Evolutionary conservation across 2,329 filamentous ascomycete genomes (phyloP).

Genomic region (Aspergillus fumigatus): DNA sequence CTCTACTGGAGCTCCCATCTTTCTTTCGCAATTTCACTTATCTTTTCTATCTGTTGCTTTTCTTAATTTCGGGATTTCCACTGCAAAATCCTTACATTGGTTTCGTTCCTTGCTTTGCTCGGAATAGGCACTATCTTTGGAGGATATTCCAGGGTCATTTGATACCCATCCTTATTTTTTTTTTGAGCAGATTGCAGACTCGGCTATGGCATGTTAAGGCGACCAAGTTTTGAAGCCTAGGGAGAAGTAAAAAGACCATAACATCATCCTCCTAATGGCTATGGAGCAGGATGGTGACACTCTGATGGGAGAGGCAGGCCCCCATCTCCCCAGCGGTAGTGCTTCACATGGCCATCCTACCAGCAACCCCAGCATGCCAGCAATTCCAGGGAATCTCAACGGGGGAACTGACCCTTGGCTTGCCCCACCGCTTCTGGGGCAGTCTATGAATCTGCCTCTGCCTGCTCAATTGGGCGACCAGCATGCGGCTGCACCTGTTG

Average conservation of each 20-base stretch:
- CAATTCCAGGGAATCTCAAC: constrained; percentile 15
- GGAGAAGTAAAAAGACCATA: constrained; percentile 6
- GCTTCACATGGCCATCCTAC: constrained; percentile 12
- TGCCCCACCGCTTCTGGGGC: constrained; percentile 19
- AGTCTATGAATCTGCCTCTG: constrained; percentile 17
- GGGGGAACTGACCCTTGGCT: constrained; percentile 17
- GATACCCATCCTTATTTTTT: background rate
- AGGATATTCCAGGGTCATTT: background rate
- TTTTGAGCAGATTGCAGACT: background rate
- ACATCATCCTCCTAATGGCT: constrained; percentile 3
- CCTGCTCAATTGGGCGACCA: constrained; percentile 7
- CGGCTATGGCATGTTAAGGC: constrained; percentile 16
- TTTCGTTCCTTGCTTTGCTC: background rate
- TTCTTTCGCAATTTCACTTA: background rate
- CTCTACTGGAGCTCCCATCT: background rate
- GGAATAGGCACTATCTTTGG: background rate
- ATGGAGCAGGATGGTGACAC: constrained; percentile 38
- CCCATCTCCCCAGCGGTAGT: constrained; percentile 15
- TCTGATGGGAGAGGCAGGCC: constrained; percentile 33
- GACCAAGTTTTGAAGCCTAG: background rate
- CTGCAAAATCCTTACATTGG: background rate
- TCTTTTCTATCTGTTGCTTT: background rate
- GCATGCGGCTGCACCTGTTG: constrained; percentile 1
- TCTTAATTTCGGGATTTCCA: background rate
- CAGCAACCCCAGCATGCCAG: constrained; percentile 12